Evolutionary conservation across 2,329 filamentous ascomycete species (phyloP).

Genomic region (Ceratocystis destructans): DNA sequence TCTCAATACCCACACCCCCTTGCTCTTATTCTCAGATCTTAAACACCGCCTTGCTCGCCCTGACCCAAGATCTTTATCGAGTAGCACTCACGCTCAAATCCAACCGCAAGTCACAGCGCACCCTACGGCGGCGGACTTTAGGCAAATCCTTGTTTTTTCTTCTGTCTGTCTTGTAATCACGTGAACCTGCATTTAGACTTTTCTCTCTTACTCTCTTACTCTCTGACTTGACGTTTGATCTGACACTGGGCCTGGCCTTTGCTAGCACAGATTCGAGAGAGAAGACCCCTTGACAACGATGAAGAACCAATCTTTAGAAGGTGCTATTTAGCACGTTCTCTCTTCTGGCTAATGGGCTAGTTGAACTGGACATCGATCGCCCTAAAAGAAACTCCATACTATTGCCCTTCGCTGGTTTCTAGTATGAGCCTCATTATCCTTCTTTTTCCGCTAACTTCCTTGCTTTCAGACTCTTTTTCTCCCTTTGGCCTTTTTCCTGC

Average conservation of each 20-base stretch:
- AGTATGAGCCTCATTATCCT: too few relatives aligned
- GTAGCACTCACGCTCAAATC: constrained; percentile 1
- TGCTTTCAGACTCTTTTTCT: too few relatives aligned
- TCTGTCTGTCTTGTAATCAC: neutral
- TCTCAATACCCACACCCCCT: neutral
- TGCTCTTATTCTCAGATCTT: neutral
- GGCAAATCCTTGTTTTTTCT: neutral
- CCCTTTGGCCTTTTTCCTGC: neutral
- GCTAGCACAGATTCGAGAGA: too few relatives aligned
- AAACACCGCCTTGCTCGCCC: neutral
- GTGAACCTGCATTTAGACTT: neutral
- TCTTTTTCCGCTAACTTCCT: too few relatives aligned
- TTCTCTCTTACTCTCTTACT: neutral
- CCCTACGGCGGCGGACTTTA: neutral
- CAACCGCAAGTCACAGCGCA: neutral
- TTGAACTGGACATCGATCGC: too few relatives aligned
- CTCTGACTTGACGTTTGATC: neutral
- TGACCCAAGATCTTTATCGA: neutral
- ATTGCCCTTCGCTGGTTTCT: too few relatives aligned
- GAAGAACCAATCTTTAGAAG: too few relatives aligned
- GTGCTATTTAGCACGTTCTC: too few relatives aligned
- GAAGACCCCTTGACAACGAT: too few relatives aligned
- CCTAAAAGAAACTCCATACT: too few relatives aligned
- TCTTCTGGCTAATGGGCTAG: too few relatives aligned
- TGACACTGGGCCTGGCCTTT: too few relatives aligned